A percentile compares a stretch with the other conserved stretches of the same genome.
Evolutionary conservation across 768 basidiomycete species (phyloP).

Genomic region (Mycena galericulata): DNA sequence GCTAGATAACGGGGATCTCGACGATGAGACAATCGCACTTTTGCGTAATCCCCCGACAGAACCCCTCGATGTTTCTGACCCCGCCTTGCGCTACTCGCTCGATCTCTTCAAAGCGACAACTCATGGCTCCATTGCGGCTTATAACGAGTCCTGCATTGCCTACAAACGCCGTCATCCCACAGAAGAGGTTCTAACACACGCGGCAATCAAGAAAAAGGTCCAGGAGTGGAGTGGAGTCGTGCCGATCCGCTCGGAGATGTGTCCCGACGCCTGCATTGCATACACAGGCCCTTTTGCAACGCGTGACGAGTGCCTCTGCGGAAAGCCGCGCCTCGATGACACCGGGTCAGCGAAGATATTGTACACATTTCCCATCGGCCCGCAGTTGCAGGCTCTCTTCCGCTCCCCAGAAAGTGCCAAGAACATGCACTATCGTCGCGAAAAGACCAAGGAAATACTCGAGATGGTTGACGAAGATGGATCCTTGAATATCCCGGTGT

Average conservation of each 20-base stretch:
- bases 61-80: neutral
- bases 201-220: conserved; percentile 5
- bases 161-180: neutral
- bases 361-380: conserved; percentile 50
- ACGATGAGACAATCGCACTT: neutral
- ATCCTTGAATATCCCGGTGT: neutral
- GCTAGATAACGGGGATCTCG: conserved; percentile 3
- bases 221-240: conserved; percentile 33
- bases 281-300: conserved; percentile 42
- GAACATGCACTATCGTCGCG: conserved; percentile 43
- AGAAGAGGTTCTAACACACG: neutral
- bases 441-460: conserved; percentile 38
- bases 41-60: neutral
- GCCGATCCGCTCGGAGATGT: conserved; percentile 41
- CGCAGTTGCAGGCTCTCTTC: conserved; percentile 53
- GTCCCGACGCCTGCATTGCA: conserved; percentile 38
- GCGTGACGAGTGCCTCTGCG: conserved; percentile 43
- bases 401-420: conserved; percentile 38
- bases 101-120: neutral
- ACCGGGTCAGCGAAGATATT: conserved; percentile 26
- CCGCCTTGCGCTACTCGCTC: neutral
- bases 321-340: conserved; percentile 37
- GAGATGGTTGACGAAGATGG: conserved; percentile 20
- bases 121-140: neutral
- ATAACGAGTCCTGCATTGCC: neutral